Evolutionary conservation across 1,284 basidiomycete genomes (phyloP).

Genomic region (Vanrija humicola): DNA sequence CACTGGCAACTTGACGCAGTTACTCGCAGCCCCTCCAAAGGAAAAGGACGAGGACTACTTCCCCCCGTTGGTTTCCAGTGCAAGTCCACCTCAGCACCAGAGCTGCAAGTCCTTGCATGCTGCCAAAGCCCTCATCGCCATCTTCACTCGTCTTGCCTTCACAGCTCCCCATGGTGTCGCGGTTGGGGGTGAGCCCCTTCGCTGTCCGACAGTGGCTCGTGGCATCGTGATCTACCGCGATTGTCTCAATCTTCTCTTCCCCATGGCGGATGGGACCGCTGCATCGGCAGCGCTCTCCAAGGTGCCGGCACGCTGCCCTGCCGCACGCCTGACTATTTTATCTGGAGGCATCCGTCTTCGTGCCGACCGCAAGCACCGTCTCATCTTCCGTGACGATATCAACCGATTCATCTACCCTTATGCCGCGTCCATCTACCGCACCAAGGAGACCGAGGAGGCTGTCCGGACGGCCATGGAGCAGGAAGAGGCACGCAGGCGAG

Average conservation of each 20-base stretch:
- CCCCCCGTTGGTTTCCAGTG: not conserved
- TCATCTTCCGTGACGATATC: conserved; percentile 63
- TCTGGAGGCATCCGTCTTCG: conserved; percentile 87
- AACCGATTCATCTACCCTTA: conserved; percentile 42
- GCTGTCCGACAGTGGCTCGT: conserved; percentile 49
- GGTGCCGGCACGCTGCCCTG: conserved; percentile 52
- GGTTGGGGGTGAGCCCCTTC: conserved; percentile 18
- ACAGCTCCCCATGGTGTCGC: conserved; percentile 19
- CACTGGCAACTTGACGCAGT: not conserved
- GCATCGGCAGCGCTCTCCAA: conserved; percentile 14
- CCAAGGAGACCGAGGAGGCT: conserved; percentile 37
- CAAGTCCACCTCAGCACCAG: conserved; percentile 17
- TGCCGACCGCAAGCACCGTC: conserved; percentile 82
- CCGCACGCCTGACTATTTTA: conserved; percentile 67
- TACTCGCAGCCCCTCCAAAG: conserved; percentile 1
- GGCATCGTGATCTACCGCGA: conserved; percentile 52
- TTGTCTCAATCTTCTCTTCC: conserved; percentile 49
- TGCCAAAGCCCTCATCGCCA: conserved; percentile 49
- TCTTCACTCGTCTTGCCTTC: conserved; percentile 52
- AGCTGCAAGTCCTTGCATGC: conserved; percentile 46
- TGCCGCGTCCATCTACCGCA: conserved; percentile 48
- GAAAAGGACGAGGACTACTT: conserved; percentile 4
- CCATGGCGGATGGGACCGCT: conserved; percentile 26
- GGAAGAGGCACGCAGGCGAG: conserved; percentile 27
- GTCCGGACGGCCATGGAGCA: conserved; percentile 26